phyloP scores from a whole-genome alignment of 2,329 filamentous ascomycete genomes.

The Sporothrix pallida region DNA sequence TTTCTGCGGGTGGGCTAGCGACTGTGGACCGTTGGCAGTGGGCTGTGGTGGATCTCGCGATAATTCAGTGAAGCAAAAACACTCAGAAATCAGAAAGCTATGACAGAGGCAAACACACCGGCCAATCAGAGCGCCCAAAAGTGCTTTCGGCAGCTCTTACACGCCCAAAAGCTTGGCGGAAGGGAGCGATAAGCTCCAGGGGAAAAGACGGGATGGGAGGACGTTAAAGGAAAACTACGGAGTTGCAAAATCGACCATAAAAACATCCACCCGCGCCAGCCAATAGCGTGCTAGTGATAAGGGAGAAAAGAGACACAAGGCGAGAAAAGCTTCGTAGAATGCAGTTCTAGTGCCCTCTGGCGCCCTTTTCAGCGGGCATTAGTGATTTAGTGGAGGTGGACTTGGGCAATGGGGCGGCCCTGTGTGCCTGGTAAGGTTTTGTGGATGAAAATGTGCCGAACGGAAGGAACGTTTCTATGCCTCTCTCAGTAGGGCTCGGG shows the following conservation, averaged over 20 bases:
- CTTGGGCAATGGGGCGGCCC: not conserved
- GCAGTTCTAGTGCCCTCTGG: not conserved
- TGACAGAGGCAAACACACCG: not conserved
- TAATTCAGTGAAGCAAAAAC: not conserved
- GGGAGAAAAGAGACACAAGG: not conserved
- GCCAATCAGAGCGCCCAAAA: not conserved
- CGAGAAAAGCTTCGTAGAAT: not conserved
- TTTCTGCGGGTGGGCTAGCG: not conserved
- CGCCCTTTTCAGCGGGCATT: not conserved
- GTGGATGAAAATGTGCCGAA: not conserved
- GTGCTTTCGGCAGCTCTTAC: not conserved
- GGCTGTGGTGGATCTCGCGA: conserved; percentile 1
- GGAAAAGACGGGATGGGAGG: not conserved
- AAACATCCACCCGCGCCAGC: not conserved
- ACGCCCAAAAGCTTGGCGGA: not conserved
- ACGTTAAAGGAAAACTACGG: not conserved
- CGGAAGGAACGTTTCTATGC: not conserved
- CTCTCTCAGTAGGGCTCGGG: not conserved
- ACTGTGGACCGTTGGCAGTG: not conserved
- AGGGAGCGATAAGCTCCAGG: conserved; percentile 9
- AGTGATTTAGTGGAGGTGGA: not conserved
- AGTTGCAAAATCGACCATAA: conserved; percentile 3
- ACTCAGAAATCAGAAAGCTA: too few relatives aligned
- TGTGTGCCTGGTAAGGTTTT: conserved; percentile 7
- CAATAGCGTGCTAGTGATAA: conserved; percentile 20